Evolutionary conservation across 2,329 filamentous ascomycete genomes (phyloP), one percentile per base, ranked within the genome.

Genomic region (Cladophialophora exuberans): DNA sequence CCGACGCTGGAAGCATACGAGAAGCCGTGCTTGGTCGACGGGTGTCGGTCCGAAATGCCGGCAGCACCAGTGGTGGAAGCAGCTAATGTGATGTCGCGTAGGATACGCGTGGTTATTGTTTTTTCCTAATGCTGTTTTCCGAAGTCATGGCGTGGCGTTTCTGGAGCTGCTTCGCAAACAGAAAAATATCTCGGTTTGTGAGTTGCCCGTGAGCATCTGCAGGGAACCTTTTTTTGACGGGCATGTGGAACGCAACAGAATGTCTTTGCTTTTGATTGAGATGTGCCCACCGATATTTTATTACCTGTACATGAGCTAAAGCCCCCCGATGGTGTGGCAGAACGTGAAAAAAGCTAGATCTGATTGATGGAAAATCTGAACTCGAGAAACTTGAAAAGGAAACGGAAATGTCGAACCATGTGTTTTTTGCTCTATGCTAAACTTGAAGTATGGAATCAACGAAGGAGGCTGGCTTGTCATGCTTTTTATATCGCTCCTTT

Each of bases 1-100:
- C 52, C 10, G 62, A 64, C 33, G 62, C 52, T 11, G 60, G 56
- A 17, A 64, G 62, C 33, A 61, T 64, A 45, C 39, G 54, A 33
- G 45, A 64, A 49, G 62, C 62, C 7, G 47, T 57, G 18, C 35
- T 64, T 22, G 62, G 60, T 15, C 50, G 62, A 36, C 59, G 60
- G 31, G 57, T 61, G 18, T 64, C 62, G 6, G 61, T 59, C 20
- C 51, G 56, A 47, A 41, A 45, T 17, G 33, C 31, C 20, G 44
- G 36, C 6, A 46, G 33, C 38, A 33, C 30, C 10, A 51, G 39
- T 22, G 26, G 45, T 23, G 38, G 43, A 11, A 42, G 54, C 30
- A 47, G 31, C 49, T 49, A 43, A 50, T 43, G 22, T 26, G 7
- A 13, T 35, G 23, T 39, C 10, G n/a, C n/a, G n/a, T n/a, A n/a